These are phyloP conservation scores for Corynascus novoguineensis DNA, from an alignment of 495 filamentous ascomycete species.

Conservation along the genomic window DNA sequence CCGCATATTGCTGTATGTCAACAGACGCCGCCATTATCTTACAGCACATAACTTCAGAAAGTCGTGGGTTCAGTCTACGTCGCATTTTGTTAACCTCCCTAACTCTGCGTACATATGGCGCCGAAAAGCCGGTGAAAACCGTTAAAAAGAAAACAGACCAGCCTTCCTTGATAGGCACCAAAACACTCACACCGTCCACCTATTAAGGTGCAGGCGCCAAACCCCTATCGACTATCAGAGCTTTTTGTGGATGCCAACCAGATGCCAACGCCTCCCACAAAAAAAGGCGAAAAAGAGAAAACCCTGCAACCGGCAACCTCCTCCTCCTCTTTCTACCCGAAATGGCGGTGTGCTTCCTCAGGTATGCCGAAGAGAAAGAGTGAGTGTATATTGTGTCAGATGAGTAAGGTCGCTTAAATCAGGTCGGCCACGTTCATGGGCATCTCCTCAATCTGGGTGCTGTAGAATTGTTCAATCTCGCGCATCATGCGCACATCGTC, in stretches of 20 bases:
- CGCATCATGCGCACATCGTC: slow-evolving; percentile 97
- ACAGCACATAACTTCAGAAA: not conserved
- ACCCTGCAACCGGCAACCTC: slow-evolving; percentile 13
- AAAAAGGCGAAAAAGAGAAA: slow-evolving; percentile 16
- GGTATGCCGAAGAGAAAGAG: slow-evolving; percentile 28
- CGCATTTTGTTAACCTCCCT: slow-evolving; percentile 32
- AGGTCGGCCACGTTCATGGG: slow-evolving; percentile 88
- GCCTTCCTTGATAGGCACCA: slow-evolving; percentile 26
- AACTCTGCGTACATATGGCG: slow-evolving; percentile 31
- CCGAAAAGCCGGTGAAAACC: slow-evolving; percentile 18
- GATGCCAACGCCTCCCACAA: slow-evolving; percentile 27
- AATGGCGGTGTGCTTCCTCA: slow-evolving; percentile 25
- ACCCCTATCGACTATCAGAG: slow-evolving; percentile 19
- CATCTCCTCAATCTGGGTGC: slow-evolving; percentile 99
- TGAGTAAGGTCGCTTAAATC: slow-evolving; percentile 34
- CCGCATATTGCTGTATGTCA: no score
- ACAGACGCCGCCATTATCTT: not conserved
- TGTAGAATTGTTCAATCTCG: slow-evolving; percentile 96
- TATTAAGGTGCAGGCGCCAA: slow-evolving; percentile 27
- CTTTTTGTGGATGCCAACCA: slow-evolving; percentile 30
- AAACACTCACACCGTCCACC: slow-evolving; percentile 30
- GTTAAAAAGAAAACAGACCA: slow-evolving; percentile 24
- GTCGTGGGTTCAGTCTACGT: slow-evolving; percentile 30
- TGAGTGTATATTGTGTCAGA: slow-evolving; percentile 12
- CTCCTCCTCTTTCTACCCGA: slow-evolving; percentile 26